Evolutionary conservation across 306 rosid genomes (phyloP), one percentile per base, ranked within the genome.

Genomic region (Cotoneaster glaucophyllus): DNA sequence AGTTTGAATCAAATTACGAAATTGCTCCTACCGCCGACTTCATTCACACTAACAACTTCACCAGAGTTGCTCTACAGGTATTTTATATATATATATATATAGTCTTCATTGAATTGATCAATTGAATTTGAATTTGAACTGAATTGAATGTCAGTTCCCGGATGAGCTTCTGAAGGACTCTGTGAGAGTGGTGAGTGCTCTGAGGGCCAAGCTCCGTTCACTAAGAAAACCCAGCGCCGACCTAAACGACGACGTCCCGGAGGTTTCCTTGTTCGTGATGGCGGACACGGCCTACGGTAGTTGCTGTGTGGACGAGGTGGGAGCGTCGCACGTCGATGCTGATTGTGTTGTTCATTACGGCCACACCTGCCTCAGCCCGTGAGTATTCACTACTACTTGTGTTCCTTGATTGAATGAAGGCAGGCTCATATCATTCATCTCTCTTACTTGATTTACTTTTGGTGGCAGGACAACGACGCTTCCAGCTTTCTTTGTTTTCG

Each of bases 301-400:
- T 79, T 94, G 98, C 67, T 92, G 98, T 69, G 85, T 91, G 61
- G 98, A 94, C 82, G 98, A 90, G 86, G 97, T 91, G 39, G 98
- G 95, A 80, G 98, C 97, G 6, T 86, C 93, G 52, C 97, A 87
- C 45, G 84, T 80, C 6, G 82, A 83, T 64, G 97, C 96, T 53
- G 88, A 94, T 74, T 86, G 84, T 78, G 96, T 91, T 59, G 83
- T 94, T 66, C 97, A 94, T 82, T 94, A 94, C 81, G 97, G 98
- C 31, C 97, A 92, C 73, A 81, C 98, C 1, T 94, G 98, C 82
- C 83, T 91, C 85, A 94, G 97, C 78, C 93, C 93, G 97, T 94
- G 65, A 87, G 98, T 88, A 37, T 37, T 37, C 41, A 37, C 41
- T 1, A 5, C 8, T 32, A 17, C 41, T n/a, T 7, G 4, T 34